A percentile compares a stretch with the other conserved stretches of the same genome.
phyloP scores from a whole-genome alignment of 2,329 filamentous ascomycete species.

The Scytalidium sp. region DNA sequence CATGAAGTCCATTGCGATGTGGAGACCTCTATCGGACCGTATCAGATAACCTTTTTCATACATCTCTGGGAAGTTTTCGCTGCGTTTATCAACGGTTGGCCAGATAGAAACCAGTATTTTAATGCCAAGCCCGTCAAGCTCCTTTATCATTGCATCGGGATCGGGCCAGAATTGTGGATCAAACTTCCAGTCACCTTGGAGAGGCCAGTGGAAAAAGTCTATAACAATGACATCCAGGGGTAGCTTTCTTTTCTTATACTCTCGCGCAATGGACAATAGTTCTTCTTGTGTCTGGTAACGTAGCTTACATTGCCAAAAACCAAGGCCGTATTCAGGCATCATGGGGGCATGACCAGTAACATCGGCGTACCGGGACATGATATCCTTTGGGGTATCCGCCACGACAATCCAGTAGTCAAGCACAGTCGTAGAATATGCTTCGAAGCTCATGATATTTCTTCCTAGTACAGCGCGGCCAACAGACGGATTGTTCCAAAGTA shows the following conservation, averaged over 20 bases:
- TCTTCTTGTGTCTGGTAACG: constrained; percentile 64
- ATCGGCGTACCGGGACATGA: constrained; percentile 50
- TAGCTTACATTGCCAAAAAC: constrained; percentile 66
- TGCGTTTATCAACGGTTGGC: constrained; percentile 60
- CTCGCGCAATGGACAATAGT: constrained; percentile 53
- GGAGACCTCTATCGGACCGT: constrained; percentile 54
- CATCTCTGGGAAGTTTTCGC: constrained; percentile 59
- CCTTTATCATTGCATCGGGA: constrained; percentile 58
- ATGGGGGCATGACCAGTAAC: constrained; percentile 57
- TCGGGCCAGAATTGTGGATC: constrained; percentile 62
- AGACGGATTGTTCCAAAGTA: constrained; percentile 63
- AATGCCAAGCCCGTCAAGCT: constrained; percentile 53
- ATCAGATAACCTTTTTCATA: constrained; percentile 56
- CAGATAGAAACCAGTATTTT: constrained; percentile 67
- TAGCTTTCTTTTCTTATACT: constrained; percentile 50
- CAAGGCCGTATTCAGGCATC: constrained; percentile 65
- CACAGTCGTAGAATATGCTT: constrained; percentile 51
- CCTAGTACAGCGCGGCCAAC: constrained; percentile 59
- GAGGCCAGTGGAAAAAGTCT: constrained; percentile 65
- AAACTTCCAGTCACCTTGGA: constrained; percentile 65
- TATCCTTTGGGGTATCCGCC: constrained; percentile 49
- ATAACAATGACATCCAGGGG: constrained; percentile 61
- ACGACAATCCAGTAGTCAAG: constrained; percentile 64
- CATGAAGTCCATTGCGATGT: constrained; percentile 54
- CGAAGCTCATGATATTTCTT: constrained; percentile 56